Base-by-base conservation (phyloP, 2,329 filamentous ascomycete species). In the Lomentospora prolificans region DNA sequence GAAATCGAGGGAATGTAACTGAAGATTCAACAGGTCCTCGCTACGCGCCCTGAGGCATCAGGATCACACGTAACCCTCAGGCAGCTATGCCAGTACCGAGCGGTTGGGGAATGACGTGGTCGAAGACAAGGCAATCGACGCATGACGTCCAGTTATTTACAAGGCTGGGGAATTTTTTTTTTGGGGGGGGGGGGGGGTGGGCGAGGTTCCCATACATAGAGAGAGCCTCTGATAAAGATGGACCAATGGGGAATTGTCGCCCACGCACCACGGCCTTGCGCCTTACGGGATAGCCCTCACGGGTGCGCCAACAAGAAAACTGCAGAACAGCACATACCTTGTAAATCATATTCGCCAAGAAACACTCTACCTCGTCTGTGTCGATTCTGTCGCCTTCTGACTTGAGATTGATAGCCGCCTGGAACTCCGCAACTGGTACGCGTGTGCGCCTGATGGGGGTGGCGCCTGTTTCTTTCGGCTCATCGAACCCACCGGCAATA, bases 311-410 rank as follows among this genome's bases (percentile, higher is more conserved):
- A 50, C 17, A 27, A 17, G 50, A 51, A 30, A 30, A 50, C 48
- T 25, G 19, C 10, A 22, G 36, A 41, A 41, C 19, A 27, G 25
- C 10, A 64, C 71, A 62, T 71, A 95, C 92, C 83, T 97, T 99
- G 76, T 97, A 99, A 59, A 99, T 96, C 81, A 96, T 89, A 67
- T 96, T 97, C 27, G 94, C 90, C 64, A 99, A 67, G 63, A 96
- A 73, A 69, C 94, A 99, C 70, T 99, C 95, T 3, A 97, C 91
- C 70, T 99, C 94, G 66, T 99, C 95, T 30, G 81, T 78, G 63
- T 96, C 94, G 31, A 95, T 75, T 31, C 76, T 72, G 65, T 87
- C 77, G 56, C 78, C 76, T 52, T 79, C 77, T 61, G 81, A 85
- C 54, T 84, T 85, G 63, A 96, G 78, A 65, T 85, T 85, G 58